These are phyloP conservation scores for Aureobasidium lini DNA, from an alignment of 2,329 filamentous ascomycete species.

Conservation along the genomic window DNA sequence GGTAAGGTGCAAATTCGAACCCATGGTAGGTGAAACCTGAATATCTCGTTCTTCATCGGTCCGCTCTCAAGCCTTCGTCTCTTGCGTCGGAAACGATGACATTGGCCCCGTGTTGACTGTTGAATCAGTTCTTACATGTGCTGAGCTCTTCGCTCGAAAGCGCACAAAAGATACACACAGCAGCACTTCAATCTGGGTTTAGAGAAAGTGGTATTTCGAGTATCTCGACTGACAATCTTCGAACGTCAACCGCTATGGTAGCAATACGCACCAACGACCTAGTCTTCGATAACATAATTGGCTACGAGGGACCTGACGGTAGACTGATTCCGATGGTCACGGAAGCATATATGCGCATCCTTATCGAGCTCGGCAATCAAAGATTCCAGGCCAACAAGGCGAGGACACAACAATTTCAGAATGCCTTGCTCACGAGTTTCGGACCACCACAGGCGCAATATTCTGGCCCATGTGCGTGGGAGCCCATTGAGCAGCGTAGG, in stretches of 20 bases:
- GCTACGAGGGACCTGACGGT: slow-evolving; percentile 38
- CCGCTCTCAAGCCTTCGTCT: background rate
- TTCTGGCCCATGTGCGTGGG: background rate
- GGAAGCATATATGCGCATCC: slow-evolving; percentile 56
- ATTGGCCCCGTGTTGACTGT: slow-evolving; percentile 14
- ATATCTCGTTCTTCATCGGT: background rate
- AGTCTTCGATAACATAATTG: slow-evolving; percentile 73
- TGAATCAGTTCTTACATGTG: slow-evolving; percentile 74
- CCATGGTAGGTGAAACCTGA: slow-evolving; percentile 60
- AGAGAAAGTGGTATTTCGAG: slow-evolving; percentile 82
- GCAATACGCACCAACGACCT: slow-evolving; percentile 79
- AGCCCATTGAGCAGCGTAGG: slow-evolving; percentile 1
- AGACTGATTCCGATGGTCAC: slow-evolving; percentile 51
- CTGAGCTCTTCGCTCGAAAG: slow-evolving; percentile 67
- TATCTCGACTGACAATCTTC: slow-evolving; percentile 35
- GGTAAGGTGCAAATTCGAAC: slow-evolving; percentile 87
- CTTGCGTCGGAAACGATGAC: background rate
- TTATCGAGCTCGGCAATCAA: slow-evolving; percentile 66
- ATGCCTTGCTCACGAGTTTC: slow-evolving; percentile 39
- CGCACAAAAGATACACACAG: slow-evolving; percentile 67
- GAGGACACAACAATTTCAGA: slow-evolving; percentile 58
- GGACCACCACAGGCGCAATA: slow-evolving; percentile 17
- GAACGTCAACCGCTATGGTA: slow-evolving; percentile 60
- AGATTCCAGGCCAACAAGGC: slow-evolving; percentile 63
- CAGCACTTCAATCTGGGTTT: slow-evolving; percentile 75